These are phyloP conservation scores for Cetraspora pellucida DNA, from an alignment of 192 early-diverging fungal genomes.

Conservation along the genomic window DNA sequence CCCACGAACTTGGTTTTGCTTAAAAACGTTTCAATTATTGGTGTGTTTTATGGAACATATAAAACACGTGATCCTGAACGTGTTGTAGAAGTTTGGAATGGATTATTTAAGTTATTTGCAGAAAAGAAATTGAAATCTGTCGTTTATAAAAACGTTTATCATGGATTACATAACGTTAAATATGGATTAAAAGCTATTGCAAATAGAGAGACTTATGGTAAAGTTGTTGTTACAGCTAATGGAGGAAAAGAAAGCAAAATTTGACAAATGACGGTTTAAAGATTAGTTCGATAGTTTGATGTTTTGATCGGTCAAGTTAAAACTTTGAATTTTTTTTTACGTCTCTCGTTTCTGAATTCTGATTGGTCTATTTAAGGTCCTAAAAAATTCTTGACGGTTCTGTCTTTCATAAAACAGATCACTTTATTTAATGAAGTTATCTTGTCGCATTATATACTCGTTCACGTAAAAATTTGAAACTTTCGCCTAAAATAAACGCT, in stretches of 20 bases:
- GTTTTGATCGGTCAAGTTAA: too few relatives aligned
- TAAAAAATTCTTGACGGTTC: too few relatives aligned
- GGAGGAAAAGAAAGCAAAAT: background rate
- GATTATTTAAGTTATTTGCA: conserved; percentile 61
- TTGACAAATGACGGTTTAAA: too few relatives aligned
- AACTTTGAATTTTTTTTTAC: too few relatives aligned
- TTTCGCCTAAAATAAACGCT: too few relatives aligned
- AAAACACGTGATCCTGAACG: conserved; percentile 56
- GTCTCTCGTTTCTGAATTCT: too few relatives aligned
- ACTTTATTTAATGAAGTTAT: too few relatives aligned
- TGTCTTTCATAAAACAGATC: too few relatives aligned
- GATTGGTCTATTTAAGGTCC: too few relatives aligned
- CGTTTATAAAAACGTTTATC: conserved; percentile 67
- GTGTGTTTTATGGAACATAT: conserved; percentile 79
- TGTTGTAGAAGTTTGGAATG: conserved; percentile 70
- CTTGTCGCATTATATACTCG: too few relatives aligned
- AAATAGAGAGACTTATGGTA: conserved; percentile 73
- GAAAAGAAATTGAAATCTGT: conserved; percentile 59
- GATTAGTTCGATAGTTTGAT: too few relatives aligned
- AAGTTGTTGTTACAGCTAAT: conserved; percentile 66
- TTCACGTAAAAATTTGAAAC: too few relatives aligned
- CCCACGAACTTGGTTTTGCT: conserved; percentile 79
- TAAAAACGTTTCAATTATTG: conserved; percentile 77
- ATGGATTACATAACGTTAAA: conserved; percentile 65
- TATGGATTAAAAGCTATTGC: conserved; percentile 72